These are phyloP conservation scores for Gossypium trilobum DNA, from an alignment of 441 rosid genomes.

Conservation along the genomic window DNA sequence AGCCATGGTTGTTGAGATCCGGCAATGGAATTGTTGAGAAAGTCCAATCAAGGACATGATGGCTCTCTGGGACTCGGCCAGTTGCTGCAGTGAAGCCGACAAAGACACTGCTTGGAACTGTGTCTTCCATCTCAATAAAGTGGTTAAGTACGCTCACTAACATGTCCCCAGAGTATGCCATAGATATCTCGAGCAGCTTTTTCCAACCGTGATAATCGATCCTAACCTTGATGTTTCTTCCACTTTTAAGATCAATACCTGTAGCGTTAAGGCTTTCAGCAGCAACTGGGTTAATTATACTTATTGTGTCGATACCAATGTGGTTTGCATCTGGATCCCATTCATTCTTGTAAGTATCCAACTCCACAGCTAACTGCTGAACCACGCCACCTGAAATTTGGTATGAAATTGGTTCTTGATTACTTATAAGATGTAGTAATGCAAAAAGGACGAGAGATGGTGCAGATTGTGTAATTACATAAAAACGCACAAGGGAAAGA, in stretches of 20 bases:
- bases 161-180: slow-evolving; percentile 25
- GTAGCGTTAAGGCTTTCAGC: slow-evolving; percentile 19
- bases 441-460: background rate
- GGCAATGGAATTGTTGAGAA: background rate
- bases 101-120: slow-evolving; percentile 23
- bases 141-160: slow-evolving; percentile 24
- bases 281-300: slow-evolving; percentile 16
- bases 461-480: background rate
- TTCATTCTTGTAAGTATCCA: slow-evolving; percentile 35
- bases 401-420: background rate
- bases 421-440: background rate
- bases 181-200: slow-evolving; percentile 15
- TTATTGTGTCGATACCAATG: slow-evolving; percentile 26
- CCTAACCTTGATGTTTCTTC: slow-evolving; percentile 22
- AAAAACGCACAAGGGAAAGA: background rate
- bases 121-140: slow-evolving; percentile 21
- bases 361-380: slow-evolving; percentile 29
- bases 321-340: slow-evolving; percentile 33
- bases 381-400: slow-evolving; percentile 18
- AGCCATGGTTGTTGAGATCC: background rate
- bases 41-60: slow-evolving; percentile 19
- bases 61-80: slow-evolving; percentile 24
- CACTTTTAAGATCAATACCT: slow-evolving; percentile 32
- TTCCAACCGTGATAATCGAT: slow-evolving; percentile 19
- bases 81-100: slow-evolving; percentile 35